phyloP scores from a whole-genome alignment of 352 stramenopile genomes.

The Phytopythium boreale region DNA sequence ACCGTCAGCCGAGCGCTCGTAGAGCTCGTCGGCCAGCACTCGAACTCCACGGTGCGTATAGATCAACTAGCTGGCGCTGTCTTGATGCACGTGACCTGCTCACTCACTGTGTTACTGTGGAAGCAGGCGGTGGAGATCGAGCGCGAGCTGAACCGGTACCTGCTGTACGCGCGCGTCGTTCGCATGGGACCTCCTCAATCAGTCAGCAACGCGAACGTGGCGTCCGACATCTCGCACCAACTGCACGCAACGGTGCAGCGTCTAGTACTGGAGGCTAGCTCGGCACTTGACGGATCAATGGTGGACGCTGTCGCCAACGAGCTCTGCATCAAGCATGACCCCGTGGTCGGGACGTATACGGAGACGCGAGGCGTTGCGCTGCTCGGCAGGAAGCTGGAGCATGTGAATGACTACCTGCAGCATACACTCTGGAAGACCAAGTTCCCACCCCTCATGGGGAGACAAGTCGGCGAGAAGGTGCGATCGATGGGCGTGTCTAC shows the following conservation, averaged over 20 bases:
- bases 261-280: background rate
- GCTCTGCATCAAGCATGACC: background rate
- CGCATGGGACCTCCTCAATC: background rate
- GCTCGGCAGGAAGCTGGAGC: background rate
- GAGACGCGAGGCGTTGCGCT: background rate
- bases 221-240: background rate
- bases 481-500: too few species aligned
- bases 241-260: background rate
- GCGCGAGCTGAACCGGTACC: background rate
- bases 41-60: background rate
- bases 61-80: background rate
- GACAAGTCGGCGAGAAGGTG: background rate
- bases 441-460: background rate
- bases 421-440: background rate
- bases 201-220: background rate
- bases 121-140: background rate
- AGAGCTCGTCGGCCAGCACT: background rate
- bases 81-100: background rate
- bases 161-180: background rate
- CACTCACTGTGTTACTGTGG: background rate
- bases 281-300: background rate
- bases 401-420: background rate
- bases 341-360: background rate
- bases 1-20: background rate
- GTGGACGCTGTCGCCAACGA: background rate